Evolutionary conservation across 2,329 filamentous ascomycete species (phyloP), one percentile per base, ranked within the genome.

Genomic region (Fusarium hostae): DNA sequence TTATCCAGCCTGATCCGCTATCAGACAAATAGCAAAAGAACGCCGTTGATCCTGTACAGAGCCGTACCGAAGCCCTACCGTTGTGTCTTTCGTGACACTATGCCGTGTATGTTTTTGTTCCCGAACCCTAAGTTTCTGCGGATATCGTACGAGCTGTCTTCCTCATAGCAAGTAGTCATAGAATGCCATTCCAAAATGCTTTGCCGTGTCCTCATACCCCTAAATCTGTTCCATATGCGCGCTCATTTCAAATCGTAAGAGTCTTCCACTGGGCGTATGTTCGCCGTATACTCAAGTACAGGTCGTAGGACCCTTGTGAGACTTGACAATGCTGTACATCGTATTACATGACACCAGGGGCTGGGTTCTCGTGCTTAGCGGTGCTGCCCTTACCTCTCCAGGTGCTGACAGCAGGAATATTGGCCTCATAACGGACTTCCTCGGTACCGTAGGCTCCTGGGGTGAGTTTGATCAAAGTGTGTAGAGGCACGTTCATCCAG

Each of bases 401-500:
- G 24, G 96, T 99, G 81, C 93, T 97, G 57, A 99, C 96, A 6
- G 96, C 96, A 9, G 95, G 94, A 73, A 99, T 98, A 79, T 97
- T 92, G 11, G 95, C 95, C 80, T 93, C 92, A 78, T 94, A 93
- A 47, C 94, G 88, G 81, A 96, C 89, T 79, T 98, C 94, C 65
- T 97, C 91, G 2, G 96, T 99, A 52, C 93, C 93, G 80, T 99
- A 99, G 11, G 96, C 96, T 68, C 94, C 90, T 4, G 96, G 96
- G 9, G 96, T 98, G 56, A 99, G 87, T 84, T 98, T 98, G 84
- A 99, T 98, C 51, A 99, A 86, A 12, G 94, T 97, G 81, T 99
- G 96, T 68, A 99, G 86, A 10, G 96, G 96, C 12, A 99, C 96
- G 78, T 98, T 95, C 93, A 98, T 97, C 96, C 96, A 99, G 1